A percentile compares a stretch with the other conserved stretches of the same genome.
These are phyloP conservation scores for Vitellaria paradoxa DNA, from an alignment of 179 eudicot genomes.

Conservation along the genomic window DNA sequence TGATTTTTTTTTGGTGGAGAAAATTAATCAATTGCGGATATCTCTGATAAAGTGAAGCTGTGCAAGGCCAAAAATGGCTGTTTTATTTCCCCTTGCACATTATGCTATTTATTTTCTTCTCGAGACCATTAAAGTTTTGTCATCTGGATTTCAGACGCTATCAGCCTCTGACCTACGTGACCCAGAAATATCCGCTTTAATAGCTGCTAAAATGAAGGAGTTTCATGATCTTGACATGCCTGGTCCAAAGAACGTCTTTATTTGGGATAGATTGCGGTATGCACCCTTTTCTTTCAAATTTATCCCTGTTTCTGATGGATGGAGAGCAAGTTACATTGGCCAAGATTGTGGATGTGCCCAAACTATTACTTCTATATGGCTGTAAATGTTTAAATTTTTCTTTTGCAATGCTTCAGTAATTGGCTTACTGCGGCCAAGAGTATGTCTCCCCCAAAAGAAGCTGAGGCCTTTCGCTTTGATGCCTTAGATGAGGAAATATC, in stretches of 20 bases:
- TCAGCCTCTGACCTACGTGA: slow-evolving; percentile 81
- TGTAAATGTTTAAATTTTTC: background rate
- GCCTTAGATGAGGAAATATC: slow-evolving; percentile 54
- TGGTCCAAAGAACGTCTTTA: slow-evolving; percentile 55
- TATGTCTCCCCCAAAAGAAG: slow-evolving; percentile 41
- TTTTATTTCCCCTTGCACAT: background rate
- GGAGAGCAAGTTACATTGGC: background rate
- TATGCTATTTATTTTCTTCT: background rate
- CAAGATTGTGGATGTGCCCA: background rate
- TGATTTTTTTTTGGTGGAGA: background rate
- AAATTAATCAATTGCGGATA: background rate
- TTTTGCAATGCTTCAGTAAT: slow-evolving; percentile 34
- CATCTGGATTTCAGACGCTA: slow-evolving; percentile 55
- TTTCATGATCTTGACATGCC: slow-evolving; percentile 85
- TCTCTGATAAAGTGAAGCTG: background rate
- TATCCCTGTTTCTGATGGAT: background rate
- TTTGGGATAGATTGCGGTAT: slow-evolving; percentile 87
- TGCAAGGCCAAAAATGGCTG: background rate
- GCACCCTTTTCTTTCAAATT: background rate
- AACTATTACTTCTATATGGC: background rate
- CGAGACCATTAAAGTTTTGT: background rate
- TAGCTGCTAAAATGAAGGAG: slow-evolving; percentile 87
- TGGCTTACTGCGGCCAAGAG: slow-evolving; percentile 55
- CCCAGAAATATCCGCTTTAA: slow-evolving; percentile 67
- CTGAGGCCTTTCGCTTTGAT: slow-evolving; percentile 45